Conservation (phyloP, 108 stramenopile species). For the Stephanodiscus triporus region DNA sequence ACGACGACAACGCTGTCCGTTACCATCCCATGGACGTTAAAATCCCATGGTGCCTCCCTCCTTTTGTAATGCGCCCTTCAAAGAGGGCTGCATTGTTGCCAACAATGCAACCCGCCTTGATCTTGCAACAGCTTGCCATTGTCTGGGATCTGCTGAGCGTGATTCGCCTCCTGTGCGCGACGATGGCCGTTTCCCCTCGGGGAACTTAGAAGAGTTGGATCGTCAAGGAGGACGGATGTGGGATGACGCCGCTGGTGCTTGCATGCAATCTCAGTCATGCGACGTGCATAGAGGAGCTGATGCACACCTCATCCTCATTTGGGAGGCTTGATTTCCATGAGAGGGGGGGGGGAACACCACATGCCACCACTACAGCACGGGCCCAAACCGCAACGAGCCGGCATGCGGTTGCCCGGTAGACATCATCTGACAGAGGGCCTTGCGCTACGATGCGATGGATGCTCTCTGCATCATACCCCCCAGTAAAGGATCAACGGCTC, state of each 20-base stretch:
- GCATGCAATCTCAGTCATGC: conserved; percentile 58
- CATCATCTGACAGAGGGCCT: neutral
- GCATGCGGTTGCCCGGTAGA: neutral
- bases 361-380: too few species aligned
- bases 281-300: conserved; percentile 56
- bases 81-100: conserved; percentile 12
- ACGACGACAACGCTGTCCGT: neutral
- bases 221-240: conserved; percentile 27
- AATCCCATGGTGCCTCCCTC: too few species aligned
- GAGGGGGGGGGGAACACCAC: conserved; percentile 34
- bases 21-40: conserved; percentile 13
- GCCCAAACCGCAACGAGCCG: too few species aligned
- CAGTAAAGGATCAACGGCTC: conserved; percentile 34
- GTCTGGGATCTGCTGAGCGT: conserved; percentile 18
- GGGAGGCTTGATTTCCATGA: conserved; percentile 39
- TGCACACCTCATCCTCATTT: conserved; percentile 14
- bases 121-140: conserved; percentile 18
- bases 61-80: conserved; percentile 27
- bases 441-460: conserved; percentile 17
- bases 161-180: conserved; percentile 12
- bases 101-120: neutral
- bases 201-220: neutral
- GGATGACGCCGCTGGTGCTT: conserved; percentile 55
- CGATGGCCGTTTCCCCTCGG: neutral
- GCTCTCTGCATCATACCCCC: conserved; percentile 28